Evolutionary conservation across 805 yeast species (phyloP).

Genomic region (Kazachstania kunashirensis): DNA sequence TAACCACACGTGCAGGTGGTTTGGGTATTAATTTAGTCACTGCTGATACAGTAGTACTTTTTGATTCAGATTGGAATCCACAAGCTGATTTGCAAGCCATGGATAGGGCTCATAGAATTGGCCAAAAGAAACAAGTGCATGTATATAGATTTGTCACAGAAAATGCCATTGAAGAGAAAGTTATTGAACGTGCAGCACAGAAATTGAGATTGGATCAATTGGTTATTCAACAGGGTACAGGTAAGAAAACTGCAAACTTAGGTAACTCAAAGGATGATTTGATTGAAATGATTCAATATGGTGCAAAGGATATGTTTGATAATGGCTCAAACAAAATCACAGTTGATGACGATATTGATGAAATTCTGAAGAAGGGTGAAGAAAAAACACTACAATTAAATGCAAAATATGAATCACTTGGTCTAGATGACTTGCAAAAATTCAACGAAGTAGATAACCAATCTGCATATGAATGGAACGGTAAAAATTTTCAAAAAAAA

Average conservation of each 20-base stretch:
- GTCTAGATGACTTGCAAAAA: conserved; percentile 87
- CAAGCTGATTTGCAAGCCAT: conserved; percentile 96
- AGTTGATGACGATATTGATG: conserved; percentile 64
- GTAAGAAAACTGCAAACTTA: conserved; percentile 33
- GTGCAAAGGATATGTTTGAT: conserved; percentile 84
- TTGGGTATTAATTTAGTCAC: conserved; percentile 86
- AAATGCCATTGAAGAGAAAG: conserved; percentile 93
- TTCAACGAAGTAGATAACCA: conserved; percentile 65
- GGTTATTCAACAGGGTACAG: conserved; percentile 84
- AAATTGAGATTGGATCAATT: conserved; percentile 85
- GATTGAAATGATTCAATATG: conserved; percentile 92
- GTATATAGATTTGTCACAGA: conserved; percentile 92
- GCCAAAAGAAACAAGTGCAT: conserved; percentile 90
- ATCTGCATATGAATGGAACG: conserved; percentile 95
- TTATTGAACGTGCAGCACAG: conserved; percentile 90
- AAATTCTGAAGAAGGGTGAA: conserved; percentile 69
- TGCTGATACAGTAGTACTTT: conserved; percentile 82
- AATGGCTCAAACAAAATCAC: conserved; percentile 27
- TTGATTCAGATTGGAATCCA: conserved; percentile 96
- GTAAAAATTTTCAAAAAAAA: conserved; percentile 49
- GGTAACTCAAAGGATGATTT: conserved; percentile 68
- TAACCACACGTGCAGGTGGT: conserved; percentile 96
- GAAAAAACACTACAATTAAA: conserved; percentile 71
- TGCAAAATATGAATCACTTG: conserved; percentile 73
- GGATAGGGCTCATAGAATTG: conserved; percentile 97